Conservation (phyloP, 768 basidiomycete species). For the Epithele typhae region DNA sequence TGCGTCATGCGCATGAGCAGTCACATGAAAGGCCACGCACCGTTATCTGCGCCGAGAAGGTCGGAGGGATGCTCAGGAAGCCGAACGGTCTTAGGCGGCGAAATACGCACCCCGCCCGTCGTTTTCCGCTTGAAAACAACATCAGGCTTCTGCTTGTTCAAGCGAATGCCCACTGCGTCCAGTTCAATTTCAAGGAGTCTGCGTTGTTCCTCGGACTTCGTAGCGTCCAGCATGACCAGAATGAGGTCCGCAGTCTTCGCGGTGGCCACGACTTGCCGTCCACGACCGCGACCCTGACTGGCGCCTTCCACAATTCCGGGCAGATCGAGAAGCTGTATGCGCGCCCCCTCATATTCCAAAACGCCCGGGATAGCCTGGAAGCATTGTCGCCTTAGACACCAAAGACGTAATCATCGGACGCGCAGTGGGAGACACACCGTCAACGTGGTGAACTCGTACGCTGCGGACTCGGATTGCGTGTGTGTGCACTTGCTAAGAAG, state of each 20-base stretch:
- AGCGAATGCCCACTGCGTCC: slow-evolving; percentile 92
- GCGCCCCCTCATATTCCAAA: slow-evolving; percentile 89
- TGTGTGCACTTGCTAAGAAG: slow-evolving; percentile 88
- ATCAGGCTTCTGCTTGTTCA: slow-evolving; percentile 89
- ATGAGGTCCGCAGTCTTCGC: slow-evolving; percentile 67
- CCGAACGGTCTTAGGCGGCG: not conserved
- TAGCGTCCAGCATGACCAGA: slow-evolving; percentile 88
- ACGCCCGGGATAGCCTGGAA: slow-evolving; percentile 92
- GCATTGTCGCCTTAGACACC: not conserved
- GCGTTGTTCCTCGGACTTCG: slow-evolving; percentile 90
- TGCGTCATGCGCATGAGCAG: too few species aligned
- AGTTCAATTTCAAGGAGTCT: slow-evolving; percentile 86
- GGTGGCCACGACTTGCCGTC: slow-evolving; percentile 91
- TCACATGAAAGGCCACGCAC: too few species aligned
- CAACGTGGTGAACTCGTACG: slow-evolving; percentile 94
- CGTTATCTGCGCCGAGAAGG: slow-evolving; percentile 54
- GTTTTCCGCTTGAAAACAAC: slow-evolving; percentile 93
- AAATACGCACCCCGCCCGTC: slow-evolving; percentile 75
- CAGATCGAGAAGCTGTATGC: slow-evolving; percentile 92
- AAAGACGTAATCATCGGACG: not conserved
- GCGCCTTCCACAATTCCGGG: slow-evolving; percentile 96
- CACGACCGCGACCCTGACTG: slow-evolving; percentile 86
- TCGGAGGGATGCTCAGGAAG: slow-evolving; percentile 1
- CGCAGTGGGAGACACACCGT: slow-evolving; percentile 44
- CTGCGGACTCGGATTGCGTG: slow-evolving; percentile 83